Evolutionary conservation across 2,329 filamentous ascomycete species (phyloP).

Genomic region (Alternaria angustiovoidea): DNA sequence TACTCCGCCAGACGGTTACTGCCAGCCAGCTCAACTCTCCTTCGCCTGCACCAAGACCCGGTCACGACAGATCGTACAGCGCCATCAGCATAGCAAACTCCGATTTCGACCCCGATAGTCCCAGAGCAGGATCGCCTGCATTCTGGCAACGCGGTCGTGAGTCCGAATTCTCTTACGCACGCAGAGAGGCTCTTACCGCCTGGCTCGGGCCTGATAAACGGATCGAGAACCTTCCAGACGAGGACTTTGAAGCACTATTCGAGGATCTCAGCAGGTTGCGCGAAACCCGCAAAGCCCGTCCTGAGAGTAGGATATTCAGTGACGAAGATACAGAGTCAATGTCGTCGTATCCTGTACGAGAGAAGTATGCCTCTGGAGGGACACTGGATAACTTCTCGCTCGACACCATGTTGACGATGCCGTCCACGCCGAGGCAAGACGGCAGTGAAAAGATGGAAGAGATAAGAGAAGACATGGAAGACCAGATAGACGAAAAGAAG

Average conservation of each 20-base stretch:
- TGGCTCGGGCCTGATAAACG: slow-evolving; percentile 92
- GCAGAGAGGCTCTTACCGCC: slow-evolving; percentile 89
- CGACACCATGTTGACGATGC: slow-evolving; percentile 92
- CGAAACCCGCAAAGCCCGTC: slow-evolving; percentile 78
- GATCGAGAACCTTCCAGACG: slow-evolving; percentile 87
- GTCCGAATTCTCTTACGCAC: slow-evolving; percentile 93
- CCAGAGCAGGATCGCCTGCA: slow-evolving; percentile 80
- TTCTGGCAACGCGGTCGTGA: slow-evolving; percentile 74
- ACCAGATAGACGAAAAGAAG: slow-evolving; percentile 82
- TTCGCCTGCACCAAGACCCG: slow-evolving; percentile 67
- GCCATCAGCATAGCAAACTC: slow-evolving; percentile 78
- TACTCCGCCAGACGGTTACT: slow-evolving; percentile 82
- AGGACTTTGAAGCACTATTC: slow-evolving; percentile 91
- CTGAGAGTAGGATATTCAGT: slow-evolving; percentile 62
- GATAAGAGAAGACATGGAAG: slow-evolving; percentile 82
- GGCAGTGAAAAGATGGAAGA: slow-evolving; percentile 79
- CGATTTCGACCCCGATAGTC: slow-evolving; percentile 75
- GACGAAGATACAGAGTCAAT: slow-evolving; percentile 88
- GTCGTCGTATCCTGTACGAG: slow-evolving; percentile 84
- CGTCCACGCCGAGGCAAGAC: slow-evolving; percentile 85
- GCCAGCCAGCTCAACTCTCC: slow-evolving; percentile 71
- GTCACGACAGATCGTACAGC: slow-evolving; percentile 74
- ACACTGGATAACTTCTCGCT: slow-evolving; percentile 96
- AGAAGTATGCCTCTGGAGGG: slow-evolving; percentile 95
- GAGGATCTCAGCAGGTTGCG: slow-evolving; percentile 91